phyloP scores from a whole-genome alignment of 2,329 filamentous ascomycete species.

The Magnaporthiopsis rhizophila region DNA sequence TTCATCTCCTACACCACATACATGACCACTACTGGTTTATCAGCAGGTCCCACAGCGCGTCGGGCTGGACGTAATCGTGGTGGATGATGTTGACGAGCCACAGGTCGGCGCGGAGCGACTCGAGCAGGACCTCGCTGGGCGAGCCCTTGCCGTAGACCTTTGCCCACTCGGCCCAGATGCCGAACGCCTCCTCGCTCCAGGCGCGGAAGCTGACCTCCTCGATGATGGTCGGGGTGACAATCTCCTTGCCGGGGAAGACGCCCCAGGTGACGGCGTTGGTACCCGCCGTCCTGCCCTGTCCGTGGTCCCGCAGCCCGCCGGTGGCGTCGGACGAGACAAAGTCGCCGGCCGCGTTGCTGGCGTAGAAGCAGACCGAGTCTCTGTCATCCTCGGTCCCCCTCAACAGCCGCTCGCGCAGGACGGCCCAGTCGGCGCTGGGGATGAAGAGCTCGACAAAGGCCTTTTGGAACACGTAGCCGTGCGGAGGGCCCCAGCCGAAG shows the following conservation, averaged over 20 bases:
- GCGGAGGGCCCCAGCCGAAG: constrained; percentile 88
- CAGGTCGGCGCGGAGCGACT: constrained; percentile 56
- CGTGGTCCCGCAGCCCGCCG: constrained; percentile 20
- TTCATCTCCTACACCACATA: too few relatives aligned
- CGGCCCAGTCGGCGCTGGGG: constrained; percentile 61
- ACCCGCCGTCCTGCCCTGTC: constrained; percentile 12
- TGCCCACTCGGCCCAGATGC: constrained; percentile 92
- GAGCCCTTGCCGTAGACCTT: constrained; percentile 73
- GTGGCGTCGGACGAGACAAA: constrained; percentile 61
- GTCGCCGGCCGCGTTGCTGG: constrained; percentile 68
- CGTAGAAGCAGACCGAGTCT: constrained; percentile 77
- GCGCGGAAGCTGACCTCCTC: constrained; percentile 89
- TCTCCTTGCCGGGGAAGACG: constrained; percentile 90
- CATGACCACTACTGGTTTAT: neutral
- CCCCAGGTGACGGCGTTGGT: constrained; percentile 98
- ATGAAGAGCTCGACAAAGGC: constrained; percentile 97
- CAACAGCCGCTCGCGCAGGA: constrained; percentile 55
- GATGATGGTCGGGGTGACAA: constrained; percentile 92
- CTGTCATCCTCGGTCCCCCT: constrained; percentile 40
- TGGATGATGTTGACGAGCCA: constrained; percentile 92
- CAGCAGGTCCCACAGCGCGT: constrained; percentile 66
- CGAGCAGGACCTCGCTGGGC: constrained; percentile 63
- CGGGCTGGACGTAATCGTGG: constrained; percentile 64
- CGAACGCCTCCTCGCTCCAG: constrained; percentile 93
- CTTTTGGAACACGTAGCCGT: constrained; percentile 97